Evolutionary conservation across 2,329 filamentous ascomycete genomes (phyloP).

Genomic region (Xenoacremonium recifei): DNA sequence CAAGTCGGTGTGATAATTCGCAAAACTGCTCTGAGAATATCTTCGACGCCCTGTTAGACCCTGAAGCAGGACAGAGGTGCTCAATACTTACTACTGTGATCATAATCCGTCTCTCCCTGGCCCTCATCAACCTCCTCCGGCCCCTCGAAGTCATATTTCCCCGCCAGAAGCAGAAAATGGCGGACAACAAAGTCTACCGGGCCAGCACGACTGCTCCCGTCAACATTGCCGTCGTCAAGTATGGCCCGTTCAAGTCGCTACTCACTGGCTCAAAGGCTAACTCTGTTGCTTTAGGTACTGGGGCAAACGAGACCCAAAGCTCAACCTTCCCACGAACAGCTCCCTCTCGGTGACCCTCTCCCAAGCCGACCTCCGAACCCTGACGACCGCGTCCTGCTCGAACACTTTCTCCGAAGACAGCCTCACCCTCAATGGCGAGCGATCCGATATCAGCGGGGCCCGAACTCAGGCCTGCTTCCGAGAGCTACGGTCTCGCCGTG

Average conservation of each 20-base stretch:
- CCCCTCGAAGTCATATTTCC: no score
- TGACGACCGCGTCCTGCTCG: conserved; percentile 93
- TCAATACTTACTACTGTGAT: no score
- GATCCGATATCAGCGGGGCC: conserved; percentile 81
- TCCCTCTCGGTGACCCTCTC: conserved; percentile 96
- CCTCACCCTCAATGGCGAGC: conserved; percentile 79
- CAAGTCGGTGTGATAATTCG: conserved; percentile 25
- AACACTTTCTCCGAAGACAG: conserved; percentile 65
- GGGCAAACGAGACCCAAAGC: conserved; percentile 91
- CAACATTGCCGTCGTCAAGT: conserved; percentile 99
- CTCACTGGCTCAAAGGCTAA: neutral
- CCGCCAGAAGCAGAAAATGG: conserved; percentile 36
- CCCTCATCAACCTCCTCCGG: conserved; percentile 7
- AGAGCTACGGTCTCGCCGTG: conserved; percentile 76
- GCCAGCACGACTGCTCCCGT: conserved; percentile 96
- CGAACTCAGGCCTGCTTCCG: conserved; percentile 94
- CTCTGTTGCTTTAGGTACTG: conserved; percentile 58
- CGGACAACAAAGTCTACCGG: conserved; percentile 67
- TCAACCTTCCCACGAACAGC: conserved; percentile 97
- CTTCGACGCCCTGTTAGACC: no score
- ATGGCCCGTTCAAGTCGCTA: conserved; percentile 13
- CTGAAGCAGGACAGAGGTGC: no score
- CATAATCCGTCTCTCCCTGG: neutral
- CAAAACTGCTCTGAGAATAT: no score
- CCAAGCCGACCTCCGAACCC: conserved; percentile 87